These are phyloP conservation scores for Naganishia cerealis DNA, from an alignment of 1,284 basidiomycete genomes.

Conservation along the genomic window DNA sequence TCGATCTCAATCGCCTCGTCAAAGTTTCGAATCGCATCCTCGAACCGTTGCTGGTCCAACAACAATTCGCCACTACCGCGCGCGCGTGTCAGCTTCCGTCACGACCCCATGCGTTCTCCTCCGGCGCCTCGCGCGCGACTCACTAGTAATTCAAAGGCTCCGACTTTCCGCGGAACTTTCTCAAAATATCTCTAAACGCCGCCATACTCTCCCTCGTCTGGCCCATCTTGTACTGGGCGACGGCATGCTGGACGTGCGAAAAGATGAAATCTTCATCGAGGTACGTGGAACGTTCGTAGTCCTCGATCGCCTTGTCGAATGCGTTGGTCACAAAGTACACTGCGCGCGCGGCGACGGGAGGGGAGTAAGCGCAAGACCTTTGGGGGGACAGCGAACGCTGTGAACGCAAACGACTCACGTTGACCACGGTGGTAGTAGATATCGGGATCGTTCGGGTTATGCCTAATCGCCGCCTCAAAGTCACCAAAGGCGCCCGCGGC, in stretches of 20 bases:
- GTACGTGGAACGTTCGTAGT: conserved; percentile 84
- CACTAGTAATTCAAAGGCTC: conserved; percentile 92
- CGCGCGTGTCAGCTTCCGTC: background rate
- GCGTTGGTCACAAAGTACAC: conserved; percentile 96
- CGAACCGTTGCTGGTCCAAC: conserved; percentile 85
- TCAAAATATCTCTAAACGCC: conserved; percentile 79
- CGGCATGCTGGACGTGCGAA: conserved; percentile 93
- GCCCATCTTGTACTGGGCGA: conserved; percentile 91
- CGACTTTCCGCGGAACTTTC: conserved; percentile 75
- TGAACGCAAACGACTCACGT: conserved; percentile 59
- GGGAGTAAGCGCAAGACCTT: background rate
- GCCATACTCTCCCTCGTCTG: conserved; percentile 79
- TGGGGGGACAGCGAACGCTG: background rate
- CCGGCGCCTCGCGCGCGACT: conserved; percentile 44
- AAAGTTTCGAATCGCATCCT: conserved; percentile 92
- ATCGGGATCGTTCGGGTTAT: conserved; percentile 84
- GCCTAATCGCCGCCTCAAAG: conserved; percentile 84
- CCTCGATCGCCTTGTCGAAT: conserved; percentile 77
- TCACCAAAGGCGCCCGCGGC: conserved; percentile 79
- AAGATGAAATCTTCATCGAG: conserved; percentile 80
- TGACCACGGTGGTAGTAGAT: conserved; percentile 99
- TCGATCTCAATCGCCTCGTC: conserved; percentile 90
- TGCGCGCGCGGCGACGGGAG: conserved; percentile 43
- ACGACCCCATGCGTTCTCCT: conserved; percentile 11
- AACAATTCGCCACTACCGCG: conserved; percentile 81